Percentiles rank a stretch among this genome's conserved stretches.
Evolutionary conservation across 2,329 filamentous ascomycete genomes (phyloP).

Genomic region (Phaeophleospora eucalypticola): DNA sequence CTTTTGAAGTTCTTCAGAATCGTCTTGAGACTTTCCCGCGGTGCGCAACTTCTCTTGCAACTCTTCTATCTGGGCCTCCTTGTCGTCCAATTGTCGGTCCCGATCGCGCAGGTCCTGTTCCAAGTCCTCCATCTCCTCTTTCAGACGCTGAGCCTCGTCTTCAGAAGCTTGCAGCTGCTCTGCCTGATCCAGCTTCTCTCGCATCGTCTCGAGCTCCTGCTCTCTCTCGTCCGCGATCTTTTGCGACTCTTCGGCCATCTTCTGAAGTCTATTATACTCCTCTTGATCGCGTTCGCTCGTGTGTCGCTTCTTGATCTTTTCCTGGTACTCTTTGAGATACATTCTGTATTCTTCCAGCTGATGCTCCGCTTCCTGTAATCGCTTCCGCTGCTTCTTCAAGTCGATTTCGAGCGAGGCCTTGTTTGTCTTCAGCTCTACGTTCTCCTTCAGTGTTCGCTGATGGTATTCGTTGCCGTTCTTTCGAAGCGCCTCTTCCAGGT

Average conservation of each 20-base stretch:
- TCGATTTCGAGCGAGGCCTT: constrained; percentile 86
- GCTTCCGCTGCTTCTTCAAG: constrained; percentile 79
- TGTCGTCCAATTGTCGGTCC: constrained; percentile 35
- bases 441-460: constrained; percentile 83
- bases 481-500: constrained; percentile 82
- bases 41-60: constrained; percentile 39
- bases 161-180: constrained; percentile 31
- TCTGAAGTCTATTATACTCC: constrained; percentile 51
- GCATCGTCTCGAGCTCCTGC: constrained; percentile 40
- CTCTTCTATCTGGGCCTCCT: constrained; percentile 50
- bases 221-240: constrained; percentile 38
- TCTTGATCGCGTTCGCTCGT: constrained; percentile 63
- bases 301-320: constrained; percentile 73
- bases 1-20: constrained; percentile 28
- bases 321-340: constrained; percentile 77
- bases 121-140: constrained; percentile 48
- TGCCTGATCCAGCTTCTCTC: constrained; percentile 38
- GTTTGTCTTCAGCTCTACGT: constrained; percentile 92
- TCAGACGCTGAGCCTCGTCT: constrained; percentile 36
- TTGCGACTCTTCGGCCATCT: constrained; percentile 42
- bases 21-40: constrained; percentile 28
- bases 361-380: constrained; percentile 73
- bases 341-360: constrained; percentile 80
- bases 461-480: constrained; percentile 88
- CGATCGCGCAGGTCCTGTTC: constrained; percentile 52